Base-by-base conservation (phyloP, 2,329 filamentous ascomycete species). In the Chaetomium strumarium region DNA sequence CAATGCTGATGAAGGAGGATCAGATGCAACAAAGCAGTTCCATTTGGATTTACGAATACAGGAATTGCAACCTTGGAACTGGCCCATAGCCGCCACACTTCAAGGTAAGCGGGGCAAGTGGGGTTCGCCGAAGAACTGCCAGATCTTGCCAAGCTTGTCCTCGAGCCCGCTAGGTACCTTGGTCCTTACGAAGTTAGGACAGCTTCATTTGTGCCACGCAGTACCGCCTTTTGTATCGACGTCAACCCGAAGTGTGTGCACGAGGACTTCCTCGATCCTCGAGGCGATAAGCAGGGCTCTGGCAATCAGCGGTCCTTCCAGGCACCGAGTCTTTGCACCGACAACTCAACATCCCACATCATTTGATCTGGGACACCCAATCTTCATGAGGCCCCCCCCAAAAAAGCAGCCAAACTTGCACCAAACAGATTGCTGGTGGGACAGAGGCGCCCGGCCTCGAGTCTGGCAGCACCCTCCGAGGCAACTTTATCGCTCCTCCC, bases 171-270 rank as follows among this genome's bases (percentile, higher is more conserved):
- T n/a, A n/a, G n/a, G n/a, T n/a, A n/a, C n/a, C n/a, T n/a, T n/a
- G n/a, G n/a, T n/a, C n/a, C n/a, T n/a, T n/a, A n/a, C n/a, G n/a
- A n/a, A n/a, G n/a, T n/a, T 33, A 19, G 34, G 41, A 36, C 47
- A n/a, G 37, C 19, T 33, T 43, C 20, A 43, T 58, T 61, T 59
- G 54, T 61, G 59, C 60, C 59, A 6, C 29, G 8, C 11, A 46
- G 30, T 29, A 33, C 60, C 58, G 59, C 60, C 59, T 55, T 59
- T 55, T 53, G 47, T 40, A 31, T 49, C 56, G 53, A 58, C 60
- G 57, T 59, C 60, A 54, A 13, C 19, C 31, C 33, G 31, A 33
- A 39, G 39, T 30, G 39, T 30, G 30, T 31, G 39, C 14, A n/a
- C 33, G 47, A 46, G 40, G 34, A 20, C 17, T 8, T n/a, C 30